Conservation (phyloP, 2,329 filamentous ascomycete species). For the Kalaharituber pfeilii region DNA sequence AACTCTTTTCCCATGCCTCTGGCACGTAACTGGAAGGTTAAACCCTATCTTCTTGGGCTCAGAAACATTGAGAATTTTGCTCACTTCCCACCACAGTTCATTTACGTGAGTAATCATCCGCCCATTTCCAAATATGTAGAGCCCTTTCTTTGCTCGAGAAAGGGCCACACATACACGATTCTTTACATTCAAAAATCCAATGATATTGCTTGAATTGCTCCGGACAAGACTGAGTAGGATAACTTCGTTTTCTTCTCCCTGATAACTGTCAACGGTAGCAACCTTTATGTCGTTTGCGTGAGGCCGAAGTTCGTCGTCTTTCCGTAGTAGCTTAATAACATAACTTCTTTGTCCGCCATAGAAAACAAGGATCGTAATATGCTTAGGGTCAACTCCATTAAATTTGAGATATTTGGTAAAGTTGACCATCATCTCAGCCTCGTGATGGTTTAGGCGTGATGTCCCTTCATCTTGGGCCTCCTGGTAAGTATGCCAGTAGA, state of each 20-base stretch:
- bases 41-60: conserved; percentile 29
- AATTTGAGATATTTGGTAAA: conserved; percentile 55
- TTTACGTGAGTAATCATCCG: conserved; percentile 33
- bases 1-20: conserved; percentile 37
- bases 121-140: conserved; percentile 73
- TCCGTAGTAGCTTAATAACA: conserved; percentile 36
- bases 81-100: conserved; percentile 36
- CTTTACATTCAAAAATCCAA: conserved; percentile 56
- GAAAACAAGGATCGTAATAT: conserved; percentile 71
- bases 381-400: conserved; percentile 41
- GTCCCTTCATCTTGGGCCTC: conserved; percentile 46
- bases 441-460: conserved; percentile 50
- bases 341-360: conserved; percentile 67
- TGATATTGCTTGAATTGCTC: conserved; percentile 39
- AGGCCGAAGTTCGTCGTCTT: conserved; percentile 6
- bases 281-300: conserved; percentile 35
- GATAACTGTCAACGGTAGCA: conserved; percentile 72
- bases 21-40: conserved; percentile 46
- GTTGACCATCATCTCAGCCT: conserved; percentile 58
- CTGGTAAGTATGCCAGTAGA: conserved; percentile 44
- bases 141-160: conserved; percentile 55
- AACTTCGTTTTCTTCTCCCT: conserved; percentile 79
- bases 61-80: conserved; percentile 28
- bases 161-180: conserved; percentile 46
- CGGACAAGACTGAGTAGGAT: conserved; percentile 66